Conservation (phyloP, 305 asterid genomes). For the Salvia sclarea region DNA sequence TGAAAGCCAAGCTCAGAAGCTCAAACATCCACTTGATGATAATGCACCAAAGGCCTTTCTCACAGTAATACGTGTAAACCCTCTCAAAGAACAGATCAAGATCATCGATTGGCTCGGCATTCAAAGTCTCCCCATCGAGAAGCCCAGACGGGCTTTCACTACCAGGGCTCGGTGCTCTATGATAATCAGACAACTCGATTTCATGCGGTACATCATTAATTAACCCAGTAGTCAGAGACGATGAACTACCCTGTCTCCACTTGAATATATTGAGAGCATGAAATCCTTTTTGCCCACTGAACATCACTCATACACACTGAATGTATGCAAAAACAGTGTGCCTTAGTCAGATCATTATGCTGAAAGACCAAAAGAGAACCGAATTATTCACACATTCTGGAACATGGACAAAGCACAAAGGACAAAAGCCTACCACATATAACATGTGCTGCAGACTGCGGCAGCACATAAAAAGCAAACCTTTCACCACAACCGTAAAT, state of each 20-base stretch:
- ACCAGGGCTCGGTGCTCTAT: constrained; percentile 68
- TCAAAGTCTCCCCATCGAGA: constrained; percentile 76
- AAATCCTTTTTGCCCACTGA: constrained; percentile 68
- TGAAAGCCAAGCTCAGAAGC: constrained; percentile 82
- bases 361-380: constrained; percentile 36
- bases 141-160: constrained; percentile 98
- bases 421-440: constrained; percentile 2
- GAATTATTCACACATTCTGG: constrained; percentile 5
- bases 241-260: constrained; percentile 58
- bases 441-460: neutral
- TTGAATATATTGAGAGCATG: constrained; percentile 63
- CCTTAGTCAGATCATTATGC: constrained; percentile 46
- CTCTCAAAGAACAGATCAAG: constrained; percentile 92
- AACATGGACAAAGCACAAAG: constrained; percentile 3
- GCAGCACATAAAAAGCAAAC: constrained; percentile 16
- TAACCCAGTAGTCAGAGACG: constrained; percentile 66
- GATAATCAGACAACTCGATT: constrained; percentile 85
- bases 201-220: constrained; percentile 66
- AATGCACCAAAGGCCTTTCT: constrained; percentile 96
- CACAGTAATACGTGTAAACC: constrained; percentile 83
- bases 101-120: constrained; percentile 74
- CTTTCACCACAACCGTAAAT: neutral
- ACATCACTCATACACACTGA: constrained; percentile 71
- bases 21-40: constrained; percentile 85
- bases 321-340: constrained; percentile 46